phyloP scores from a whole-genome alignment of 2,329 filamentous ascomycete species.

The Trichoderma citrinoviride region DNA sequence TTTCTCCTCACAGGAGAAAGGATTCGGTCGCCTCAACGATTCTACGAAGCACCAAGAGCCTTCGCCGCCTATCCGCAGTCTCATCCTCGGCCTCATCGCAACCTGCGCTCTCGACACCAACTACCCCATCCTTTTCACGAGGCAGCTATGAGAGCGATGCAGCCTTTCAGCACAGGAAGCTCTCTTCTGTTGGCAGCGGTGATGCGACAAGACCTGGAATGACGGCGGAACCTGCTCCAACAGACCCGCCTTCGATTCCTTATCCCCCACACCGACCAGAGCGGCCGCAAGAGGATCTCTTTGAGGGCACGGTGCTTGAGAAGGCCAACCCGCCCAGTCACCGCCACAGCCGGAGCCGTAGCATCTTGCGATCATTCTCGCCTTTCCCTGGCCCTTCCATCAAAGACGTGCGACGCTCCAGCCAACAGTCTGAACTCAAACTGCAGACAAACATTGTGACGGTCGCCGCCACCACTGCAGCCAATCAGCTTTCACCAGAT shows the following conservation, averaged over 20 bases:
- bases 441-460: slow-evolving; percentile 1
- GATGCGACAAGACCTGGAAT: slow-evolving; percentile 1
- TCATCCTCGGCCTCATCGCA: slow-evolving; percentile 6
- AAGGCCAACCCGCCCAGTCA: slow-evolving; percentile 2
- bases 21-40: slow-evolving; percentile 18
- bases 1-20: slow-evolving; percentile 19
- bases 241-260: slow-evolving; percentile 20
- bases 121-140: slow-evolving; percentile 46
- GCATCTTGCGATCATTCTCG: slow-evolving; percentile 12
- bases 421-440: slow-evolving; percentile 15
- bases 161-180: slow-evolving; percentile 31
- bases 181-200: neutral
- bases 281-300: slow-evolving; percentile 26
- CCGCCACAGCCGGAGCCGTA: slow-evolving; percentile 14
- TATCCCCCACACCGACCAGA: slow-evolving; percentile 26
- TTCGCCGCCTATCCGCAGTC: slow-evolving; percentile 17
- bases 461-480: neutral
- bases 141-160: slow-evolving; percentile 42
- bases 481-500: slow-evolving; percentile 9
- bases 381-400: slow-evolving; percentile 11
- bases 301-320: slow-evolving; percentile 12
- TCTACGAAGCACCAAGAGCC: slow-evolving; percentile 15
- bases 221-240: neutral
- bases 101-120: slow-evolving; percentile 25
- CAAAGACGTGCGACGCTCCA: neutral